Evolutionary conservation across 1,139 yeast genomes (phyloP).

Genomic region (Casaregolazyma suthepensis): DNA sequence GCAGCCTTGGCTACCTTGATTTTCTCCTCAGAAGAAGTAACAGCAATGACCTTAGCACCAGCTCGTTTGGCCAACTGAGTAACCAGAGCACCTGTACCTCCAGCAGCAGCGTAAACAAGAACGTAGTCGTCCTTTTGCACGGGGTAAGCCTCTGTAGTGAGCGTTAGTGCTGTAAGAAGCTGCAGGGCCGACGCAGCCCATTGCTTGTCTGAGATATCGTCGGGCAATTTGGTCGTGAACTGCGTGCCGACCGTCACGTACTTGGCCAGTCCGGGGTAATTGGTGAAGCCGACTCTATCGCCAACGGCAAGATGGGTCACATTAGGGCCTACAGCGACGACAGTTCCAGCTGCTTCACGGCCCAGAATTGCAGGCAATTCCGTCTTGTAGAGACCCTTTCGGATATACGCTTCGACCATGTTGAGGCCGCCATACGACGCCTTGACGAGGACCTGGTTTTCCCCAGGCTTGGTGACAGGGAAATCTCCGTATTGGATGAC

Average conservation of each 20-base stretch:
- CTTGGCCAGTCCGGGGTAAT: slow-evolving; percentile 58
- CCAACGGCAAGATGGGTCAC: slow-evolving; percentile 59
- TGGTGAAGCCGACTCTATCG: slow-evolving; percentile 60
- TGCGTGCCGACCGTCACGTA: slow-evolving; percentile 42
- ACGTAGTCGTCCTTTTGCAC: slow-evolving; percentile 64
- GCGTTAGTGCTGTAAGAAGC: slow-evolving; percentile 73
- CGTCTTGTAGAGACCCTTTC: slow-evolving; percentile 66
- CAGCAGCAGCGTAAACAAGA: slow-evolving; percentile 83
- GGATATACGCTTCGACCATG: slow-evolving; percentile 75
- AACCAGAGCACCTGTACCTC: slow-evolving; percentile 77
- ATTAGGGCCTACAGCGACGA: slow-evolving; percentile 59
- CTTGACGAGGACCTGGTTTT: slow-evolving; percentile 58
- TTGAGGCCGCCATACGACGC: slow-evolving; percentile 74
- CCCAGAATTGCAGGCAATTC: slow-evolving; percentile 62
- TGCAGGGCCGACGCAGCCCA: slow-evolving; percentile 62
- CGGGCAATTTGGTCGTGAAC: slow-evolving; percentile 45
- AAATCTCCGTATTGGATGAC: slow-evolving; percentile 46
- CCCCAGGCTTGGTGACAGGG: slow-evolving; percentile 52
- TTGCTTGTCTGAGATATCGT: slow-evolving; percentile 40
- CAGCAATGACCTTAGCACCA: slow-evolving; percentile 80
- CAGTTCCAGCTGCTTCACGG: slow-evolving; percentile 76
- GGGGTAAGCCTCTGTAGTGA: slow-evolving; percentile 57
- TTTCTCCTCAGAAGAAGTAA: slow-evolving; percentile 66
- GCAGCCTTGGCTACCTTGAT: slow-evolving; percentile 45
- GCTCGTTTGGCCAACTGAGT: slow-evolving; percentile 53